A percentile compares a stretch with the other conserved stretches of the same genome.
Evolutionary conservation across 768 basidiomycete species (phyloP).

Genomic region (Pisolithus tinctorius): DNA sequence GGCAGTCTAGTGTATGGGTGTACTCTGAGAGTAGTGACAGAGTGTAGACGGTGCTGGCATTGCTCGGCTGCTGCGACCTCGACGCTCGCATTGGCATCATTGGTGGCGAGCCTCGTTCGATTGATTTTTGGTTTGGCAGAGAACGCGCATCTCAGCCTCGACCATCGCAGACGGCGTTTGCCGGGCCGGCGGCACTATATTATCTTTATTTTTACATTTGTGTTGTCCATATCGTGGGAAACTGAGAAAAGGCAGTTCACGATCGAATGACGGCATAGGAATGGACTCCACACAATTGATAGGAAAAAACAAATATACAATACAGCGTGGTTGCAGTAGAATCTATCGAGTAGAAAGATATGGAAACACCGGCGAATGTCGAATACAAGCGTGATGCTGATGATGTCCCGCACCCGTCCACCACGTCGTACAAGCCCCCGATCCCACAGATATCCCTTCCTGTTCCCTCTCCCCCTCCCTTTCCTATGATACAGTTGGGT

Average conservation of each 20-base stretch:
- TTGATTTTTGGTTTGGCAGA: background rate
- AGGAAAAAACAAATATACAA: conserved; percentile 7
- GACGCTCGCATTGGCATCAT: conserved; percentile 34
- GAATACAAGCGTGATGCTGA: conserved; percentile 8
- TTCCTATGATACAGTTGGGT: conserved; percentile 22
- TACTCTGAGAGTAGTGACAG: conserved; percentile 74
- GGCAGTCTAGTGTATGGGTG: conserved; percentile 86
- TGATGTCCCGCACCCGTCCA: conserved; percentile 5
- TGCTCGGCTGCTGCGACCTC: conserved; percentile 21
- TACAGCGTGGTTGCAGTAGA: conserved; percentile 13
- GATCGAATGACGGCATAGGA: background rate
- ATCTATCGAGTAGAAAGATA: conserved; percentile 11
- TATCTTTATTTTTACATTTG: background rate
- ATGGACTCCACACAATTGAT: background rate
- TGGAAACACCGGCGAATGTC: conserved; percentile 18
- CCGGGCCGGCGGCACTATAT: conserved; percentile 20
- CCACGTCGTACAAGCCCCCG: background rate
- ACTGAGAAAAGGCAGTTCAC: background rate
- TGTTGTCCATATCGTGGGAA: background rate
- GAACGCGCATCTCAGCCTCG: background rate
- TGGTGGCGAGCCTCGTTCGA: background rate
- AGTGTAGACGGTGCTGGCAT: conserved; percentile 47
- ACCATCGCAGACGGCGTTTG: conserved; percentile 16
- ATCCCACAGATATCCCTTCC: background rate
- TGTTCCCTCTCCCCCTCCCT: background rate